Evolutionary conservation across 1,284 basidiomycete species (phyloP).

Genomic region (Singerocomus rubriflavus): DNA sequence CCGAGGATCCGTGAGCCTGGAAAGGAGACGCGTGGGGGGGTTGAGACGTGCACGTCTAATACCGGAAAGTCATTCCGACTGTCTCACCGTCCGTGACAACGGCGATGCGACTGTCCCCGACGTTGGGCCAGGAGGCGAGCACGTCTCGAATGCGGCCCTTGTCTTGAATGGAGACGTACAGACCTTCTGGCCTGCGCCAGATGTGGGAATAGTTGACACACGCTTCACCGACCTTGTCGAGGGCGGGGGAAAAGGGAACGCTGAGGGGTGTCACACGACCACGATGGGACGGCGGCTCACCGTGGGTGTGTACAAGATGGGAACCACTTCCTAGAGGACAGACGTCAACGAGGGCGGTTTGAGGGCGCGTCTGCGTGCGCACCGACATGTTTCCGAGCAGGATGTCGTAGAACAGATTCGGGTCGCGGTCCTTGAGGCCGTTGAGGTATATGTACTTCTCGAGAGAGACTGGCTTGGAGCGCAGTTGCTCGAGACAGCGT

Average conservation of each 20-base stretch:
- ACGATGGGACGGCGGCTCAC: conserved; percentile 28
- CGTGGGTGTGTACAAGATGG: conserved; percentile 77
- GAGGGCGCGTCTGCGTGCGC: conserved; percentile 1
- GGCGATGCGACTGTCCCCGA: conserved; percentile 55
- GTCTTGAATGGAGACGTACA: conserved; percentile 71
- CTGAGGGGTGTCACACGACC: conserved; percentile 14
- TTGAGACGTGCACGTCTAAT: background rate
- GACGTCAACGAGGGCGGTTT: background rate
- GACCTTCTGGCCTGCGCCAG: conserved; percentile 68
- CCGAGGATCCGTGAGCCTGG: conserved; percentile 70
- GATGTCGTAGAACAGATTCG: conserved; percentile 63
- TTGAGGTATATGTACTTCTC: conserved; percentile 73
- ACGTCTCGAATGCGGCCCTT: conserved; percentile 65
- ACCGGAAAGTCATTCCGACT: background rate
- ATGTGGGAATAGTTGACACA: conserved; percentile 75
- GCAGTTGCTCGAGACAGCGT: conserved; percentile 59
- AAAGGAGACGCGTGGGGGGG: no score
- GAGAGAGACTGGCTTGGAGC: conserved; percentile 53
- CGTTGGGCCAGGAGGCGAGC: conserved; percentile 58
- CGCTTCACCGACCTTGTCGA: conserved; percentile 66
- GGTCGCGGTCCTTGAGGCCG: conserved; percentile 60
- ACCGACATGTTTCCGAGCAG: conserved; percentile 56
- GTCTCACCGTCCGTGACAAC: conserved; percentile 72
- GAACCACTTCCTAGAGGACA: conserved; percentile 43
- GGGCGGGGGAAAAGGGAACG: no score